These are phyloP conservation scores for Prunus campanulata DNA, from an alignment of 306 rosid genomes.

Conservation along the genomic window DNA sequence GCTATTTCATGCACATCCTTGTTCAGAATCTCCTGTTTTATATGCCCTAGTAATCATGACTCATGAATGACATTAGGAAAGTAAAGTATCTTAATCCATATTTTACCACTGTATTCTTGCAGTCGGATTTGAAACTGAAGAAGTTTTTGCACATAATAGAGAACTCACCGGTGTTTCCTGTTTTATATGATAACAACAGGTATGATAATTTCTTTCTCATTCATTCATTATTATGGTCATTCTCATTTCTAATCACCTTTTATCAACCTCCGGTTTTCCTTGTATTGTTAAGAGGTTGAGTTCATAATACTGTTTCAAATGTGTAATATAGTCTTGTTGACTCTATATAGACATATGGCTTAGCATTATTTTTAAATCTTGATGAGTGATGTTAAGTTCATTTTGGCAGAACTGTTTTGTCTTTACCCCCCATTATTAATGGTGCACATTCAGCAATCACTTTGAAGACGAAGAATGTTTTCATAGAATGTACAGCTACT, in stretches of 20 bases:
- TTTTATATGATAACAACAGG: conserved; percentile 76
- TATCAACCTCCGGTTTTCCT: neutral
- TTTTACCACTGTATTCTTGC: conserved; percentile 26
- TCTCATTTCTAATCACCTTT: conserved; percentile 1
- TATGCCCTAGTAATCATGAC: neutral
- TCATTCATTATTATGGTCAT: neutral
- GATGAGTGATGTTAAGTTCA: neutral
- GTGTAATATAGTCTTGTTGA: no score
- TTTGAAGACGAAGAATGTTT: conserved; percentile 77
- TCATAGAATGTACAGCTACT: conserved; percentile 95
- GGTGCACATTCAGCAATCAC: conserved; percentile 94
- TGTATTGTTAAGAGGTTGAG: conserved; percentile 3
- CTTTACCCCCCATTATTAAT: conserved; percentile 91
- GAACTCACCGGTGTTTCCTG: conserved; percentile 72
- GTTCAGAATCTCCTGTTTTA: neutral
- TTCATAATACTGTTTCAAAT: neutral
- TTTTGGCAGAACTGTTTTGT: conserved; percentile 74
- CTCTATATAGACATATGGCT: neutral
- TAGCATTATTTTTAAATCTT: neutral
- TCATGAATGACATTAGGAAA: conserved; percentile 1
- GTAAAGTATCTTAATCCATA: conserved; percentile 26
- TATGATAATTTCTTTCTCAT: conserved; percentile 12
- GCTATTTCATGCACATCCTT: neutral
- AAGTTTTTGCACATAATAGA: conserved; percentile 93
- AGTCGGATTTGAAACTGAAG: conserved; percentile 96